Conservation (phyloP, 257 asterid genomes). For the Ligustrum vulgare region DNA sequence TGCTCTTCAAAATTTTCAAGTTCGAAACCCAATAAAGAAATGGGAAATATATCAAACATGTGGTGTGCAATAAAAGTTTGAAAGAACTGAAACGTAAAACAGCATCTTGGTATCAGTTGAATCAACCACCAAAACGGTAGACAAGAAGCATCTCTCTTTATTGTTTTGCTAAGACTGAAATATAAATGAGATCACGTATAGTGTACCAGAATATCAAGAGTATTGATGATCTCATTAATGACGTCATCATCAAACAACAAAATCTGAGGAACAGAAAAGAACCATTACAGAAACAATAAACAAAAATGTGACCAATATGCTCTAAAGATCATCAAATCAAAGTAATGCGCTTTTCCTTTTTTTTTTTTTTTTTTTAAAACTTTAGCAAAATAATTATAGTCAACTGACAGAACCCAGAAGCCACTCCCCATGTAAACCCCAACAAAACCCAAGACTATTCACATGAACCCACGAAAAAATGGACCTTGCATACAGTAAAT, state of each 20-base stretch:
- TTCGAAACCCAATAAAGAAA: slow-evolving; percentile 43
- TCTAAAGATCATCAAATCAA: slow-evolving; percentile 28
- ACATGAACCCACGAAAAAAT: slow-evolving; percentile 28
- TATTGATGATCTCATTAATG: slow-evolving; percentile 16
- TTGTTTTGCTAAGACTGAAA: slow-evolving; percentile 37
- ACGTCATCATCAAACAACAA: slow-evolving; percentile 38
- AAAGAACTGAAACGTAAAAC: slow-evolving; percentile 68
- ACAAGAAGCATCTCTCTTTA: slow-evolving; percentile 73
- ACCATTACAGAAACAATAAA: slow-evolving; percentile 25
- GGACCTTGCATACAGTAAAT: slow-evolving; percentile 24
- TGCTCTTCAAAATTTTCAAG: slow-evolving; percentile 45
- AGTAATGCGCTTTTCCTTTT: neutral
- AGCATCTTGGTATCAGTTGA: slow-evolving; percentile 70
- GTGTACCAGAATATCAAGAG: slow-evolving; percentile 18
- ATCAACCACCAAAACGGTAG: slow-evolving; percentile 61
- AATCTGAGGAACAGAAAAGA: slow-evolving; percentile 43
- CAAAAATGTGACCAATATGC: slow-evolving; percentile 31
- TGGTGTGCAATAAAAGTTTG: slow-evolving; percentile 33
- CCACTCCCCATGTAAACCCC: slow-evolving; percentile 59
- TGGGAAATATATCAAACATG: slow-evolving; percentile 32
- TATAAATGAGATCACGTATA: slow-evolving; percentile 25
- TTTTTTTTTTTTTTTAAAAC: neutral
- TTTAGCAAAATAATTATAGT: slow-evolving; percentile 17
- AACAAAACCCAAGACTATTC: slow-evolving; percentile 42
- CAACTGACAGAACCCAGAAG: slow-evolving; percentile 66